A percentile compares a stretch with the other conserved stretches of the same genome.
phyloP scores from a whole-genome alignment of 2,329 filamentous ascomycete species.

The Beauveria varroae region DNA sequence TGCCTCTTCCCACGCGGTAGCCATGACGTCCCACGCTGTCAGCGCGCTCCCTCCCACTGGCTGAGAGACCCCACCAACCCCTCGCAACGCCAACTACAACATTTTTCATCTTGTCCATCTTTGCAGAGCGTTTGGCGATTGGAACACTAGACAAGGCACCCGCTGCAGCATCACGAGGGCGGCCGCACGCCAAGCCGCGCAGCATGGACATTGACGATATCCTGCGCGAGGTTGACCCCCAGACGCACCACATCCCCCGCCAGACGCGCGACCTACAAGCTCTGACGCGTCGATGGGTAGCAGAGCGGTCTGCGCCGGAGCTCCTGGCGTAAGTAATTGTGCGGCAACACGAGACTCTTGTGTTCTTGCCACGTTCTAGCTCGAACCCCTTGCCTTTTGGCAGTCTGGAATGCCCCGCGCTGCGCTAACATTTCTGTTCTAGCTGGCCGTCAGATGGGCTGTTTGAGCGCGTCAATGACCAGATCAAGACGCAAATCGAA shows the following conservation, averaged over 20 bases:
- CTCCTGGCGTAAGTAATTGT: constrained; percentile 61
- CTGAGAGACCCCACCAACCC: background rate
- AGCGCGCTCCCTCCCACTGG: too few relatives aligned
- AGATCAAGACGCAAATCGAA: constrained; percentile 62
- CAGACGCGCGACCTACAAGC: constrained; percentile 74
- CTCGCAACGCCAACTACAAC: background rate
- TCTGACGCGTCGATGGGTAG: constrained; percentile 86
- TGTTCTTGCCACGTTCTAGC: background rate
- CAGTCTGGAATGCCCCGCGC: background rate
- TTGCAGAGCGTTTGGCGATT: background rate
- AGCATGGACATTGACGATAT: constrained; percentile 76
- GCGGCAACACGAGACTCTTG: background rate
- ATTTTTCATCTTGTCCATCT: background rate
- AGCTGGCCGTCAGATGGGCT: constrained; percentile 63
- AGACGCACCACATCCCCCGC: constrained; percentile 43
- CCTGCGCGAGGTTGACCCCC: constrained; percentile 62
- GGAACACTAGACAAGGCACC: background rate
- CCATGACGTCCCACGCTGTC: too few relatives aligned
- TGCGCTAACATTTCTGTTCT: background rate
- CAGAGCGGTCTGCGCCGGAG: constrained; percentile 83
- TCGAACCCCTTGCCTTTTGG: background rate
- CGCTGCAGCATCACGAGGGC: background rate
- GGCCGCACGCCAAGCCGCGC: background rate
- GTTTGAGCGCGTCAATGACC: constrained; percentile 73
- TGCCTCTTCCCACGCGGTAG: too few relatives aligned